A percentile compares a stretch with the other conserved stretches of the same genome.
phyloP scores from a whole-genome alignment of 2,329 filamentous ascomycete genomes.

The Albophoma yamanashiensis region DNA sequence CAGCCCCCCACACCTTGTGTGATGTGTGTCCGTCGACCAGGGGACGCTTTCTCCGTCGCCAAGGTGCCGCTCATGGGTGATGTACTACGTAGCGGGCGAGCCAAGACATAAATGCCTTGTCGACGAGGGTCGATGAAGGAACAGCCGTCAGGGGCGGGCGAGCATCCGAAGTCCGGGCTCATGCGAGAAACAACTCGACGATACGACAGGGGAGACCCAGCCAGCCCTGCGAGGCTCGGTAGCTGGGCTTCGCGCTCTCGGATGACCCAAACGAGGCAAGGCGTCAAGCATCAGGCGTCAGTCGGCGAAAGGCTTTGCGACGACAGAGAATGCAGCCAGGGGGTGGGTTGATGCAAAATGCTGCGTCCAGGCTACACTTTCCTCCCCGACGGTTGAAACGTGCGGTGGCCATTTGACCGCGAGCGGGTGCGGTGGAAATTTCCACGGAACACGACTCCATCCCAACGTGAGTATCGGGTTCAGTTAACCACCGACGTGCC shows the following conservation, averaged over 20 bases:
- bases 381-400: not conserved
- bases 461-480: not conserved
- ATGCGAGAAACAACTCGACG: not conserved
- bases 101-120: not conserved
- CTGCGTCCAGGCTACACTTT: not conserved
- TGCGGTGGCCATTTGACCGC: not conserved
- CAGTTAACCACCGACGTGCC: not conserved
- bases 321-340: not conserved
- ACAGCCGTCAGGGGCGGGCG: not conserved
- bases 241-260: not conserved
- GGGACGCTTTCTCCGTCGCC: not conserved
- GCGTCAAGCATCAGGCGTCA: not conserved
- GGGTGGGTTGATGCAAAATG: not conserved
- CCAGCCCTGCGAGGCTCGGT: not conserved
- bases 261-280: not conserved
- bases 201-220: not conserved
- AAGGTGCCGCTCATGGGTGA: not conserved
- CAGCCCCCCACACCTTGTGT: not conserved
- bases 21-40: not conserved
- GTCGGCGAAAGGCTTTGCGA: not conserved
- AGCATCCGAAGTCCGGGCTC: not conserved
- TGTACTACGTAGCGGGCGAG: not conserved
- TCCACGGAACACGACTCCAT: not conserved
- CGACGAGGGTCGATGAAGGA: not conserved
- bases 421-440: not conserved